Evolutionary conservation across 139 green algal species (phyloP).

Genomic region (Dunaliella primolecta): DNA sequence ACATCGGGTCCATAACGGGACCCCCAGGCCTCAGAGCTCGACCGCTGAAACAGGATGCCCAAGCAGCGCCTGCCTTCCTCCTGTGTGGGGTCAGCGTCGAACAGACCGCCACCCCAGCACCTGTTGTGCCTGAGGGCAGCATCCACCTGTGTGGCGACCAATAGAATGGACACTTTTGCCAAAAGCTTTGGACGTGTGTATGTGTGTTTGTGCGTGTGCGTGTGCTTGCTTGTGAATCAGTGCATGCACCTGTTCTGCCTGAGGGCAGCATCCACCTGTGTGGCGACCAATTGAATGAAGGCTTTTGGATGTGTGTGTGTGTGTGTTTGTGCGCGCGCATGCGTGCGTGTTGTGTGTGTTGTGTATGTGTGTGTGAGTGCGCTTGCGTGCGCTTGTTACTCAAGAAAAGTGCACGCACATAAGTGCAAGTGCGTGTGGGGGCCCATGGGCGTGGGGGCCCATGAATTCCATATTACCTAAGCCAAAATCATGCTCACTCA

Average conservation of each 20-base stretch:
- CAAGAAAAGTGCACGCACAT: too few relatives aligned
- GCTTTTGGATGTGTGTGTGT: neutral
- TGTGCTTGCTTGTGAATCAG: neutral
- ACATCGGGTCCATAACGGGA: neutral
- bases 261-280: conserved; percentile 2
- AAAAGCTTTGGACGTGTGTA: too few relatives aligned
- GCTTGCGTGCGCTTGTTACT: neutral
- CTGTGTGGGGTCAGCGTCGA: neutral
- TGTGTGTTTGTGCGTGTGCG: neutral
- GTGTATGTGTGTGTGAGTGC: neutral
- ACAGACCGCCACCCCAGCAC: conserved; percentile 5
- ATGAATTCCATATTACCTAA: too few relatives aligned
- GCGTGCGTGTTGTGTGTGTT: too few relatives aligned
- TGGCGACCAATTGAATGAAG: too few relatives aligned
- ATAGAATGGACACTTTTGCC: too few relatives aligned
- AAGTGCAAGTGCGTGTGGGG: too few relatives aligned
- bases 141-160: conserved; percentile 6
- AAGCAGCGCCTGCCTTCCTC: neutral
- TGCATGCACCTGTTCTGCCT: neutral
- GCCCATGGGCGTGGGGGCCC: too few relatives aligned
- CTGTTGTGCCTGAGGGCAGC: neutral
- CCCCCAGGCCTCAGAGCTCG: neutral
- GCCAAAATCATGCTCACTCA: too few relatives aligned
- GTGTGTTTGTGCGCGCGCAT: neutral
- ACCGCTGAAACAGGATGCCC: neutral